phyloP scores from a whole-genome alignment of 257 asterid species.

The Solanum sejunctum region DNA sequence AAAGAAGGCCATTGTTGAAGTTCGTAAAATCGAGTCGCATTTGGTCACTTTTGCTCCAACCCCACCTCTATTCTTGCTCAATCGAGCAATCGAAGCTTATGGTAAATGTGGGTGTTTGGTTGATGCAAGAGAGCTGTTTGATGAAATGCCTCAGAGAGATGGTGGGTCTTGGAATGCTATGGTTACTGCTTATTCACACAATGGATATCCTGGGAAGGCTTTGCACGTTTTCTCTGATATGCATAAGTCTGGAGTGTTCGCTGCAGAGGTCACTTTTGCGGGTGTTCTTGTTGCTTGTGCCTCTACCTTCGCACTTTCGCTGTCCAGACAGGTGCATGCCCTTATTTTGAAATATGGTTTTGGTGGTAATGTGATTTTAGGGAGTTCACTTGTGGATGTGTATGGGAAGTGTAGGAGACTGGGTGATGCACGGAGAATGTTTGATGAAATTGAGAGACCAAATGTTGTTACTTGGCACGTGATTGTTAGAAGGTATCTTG shows the following conservation, averaged over 20 bases:
- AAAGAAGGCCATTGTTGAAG: constrained; percentile 43
- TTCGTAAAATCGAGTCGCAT: constrained; percentile 64
- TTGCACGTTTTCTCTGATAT: constrained; percentile 35
- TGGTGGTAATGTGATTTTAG: constrained; percentile 58
- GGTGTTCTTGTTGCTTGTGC: constrained; percentile 54
- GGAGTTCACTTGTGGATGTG: constrained; percentile 67
- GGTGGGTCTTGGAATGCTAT: constrained; percentile 91
- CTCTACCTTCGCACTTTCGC: constrained; percentile 27
- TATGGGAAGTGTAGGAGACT: constrained; percentile 67
- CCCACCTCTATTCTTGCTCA: constrained; percentile 68
- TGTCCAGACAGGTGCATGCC: constrained; percentile 58
- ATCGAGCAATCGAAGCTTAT: constrained; percentile 62
- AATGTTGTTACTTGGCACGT: constrained; percentile 77
- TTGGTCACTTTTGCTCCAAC: constrained; percentile 28
- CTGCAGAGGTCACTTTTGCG: constrained; percentile 71
- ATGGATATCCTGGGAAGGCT: constrained; percentile 26
- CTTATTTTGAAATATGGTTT: constrained; percentile 58
- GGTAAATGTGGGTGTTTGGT: constrained; percentile 46
- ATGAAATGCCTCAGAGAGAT: constrained; percentile 67
- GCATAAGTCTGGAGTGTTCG: constrained; percentile 42
- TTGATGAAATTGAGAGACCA: constrained; percentile 57
- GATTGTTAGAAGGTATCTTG: constrained; percentile 72
- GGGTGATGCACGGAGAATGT: constrained; percentile 62
- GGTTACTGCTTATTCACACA: constrained; percentile 48
- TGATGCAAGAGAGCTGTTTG: constrained; percentile 62